Conservation (phyloP, 2,329 filamentous ascomycete genomes). For the Pseudocercospora fijiensis region DNA sequence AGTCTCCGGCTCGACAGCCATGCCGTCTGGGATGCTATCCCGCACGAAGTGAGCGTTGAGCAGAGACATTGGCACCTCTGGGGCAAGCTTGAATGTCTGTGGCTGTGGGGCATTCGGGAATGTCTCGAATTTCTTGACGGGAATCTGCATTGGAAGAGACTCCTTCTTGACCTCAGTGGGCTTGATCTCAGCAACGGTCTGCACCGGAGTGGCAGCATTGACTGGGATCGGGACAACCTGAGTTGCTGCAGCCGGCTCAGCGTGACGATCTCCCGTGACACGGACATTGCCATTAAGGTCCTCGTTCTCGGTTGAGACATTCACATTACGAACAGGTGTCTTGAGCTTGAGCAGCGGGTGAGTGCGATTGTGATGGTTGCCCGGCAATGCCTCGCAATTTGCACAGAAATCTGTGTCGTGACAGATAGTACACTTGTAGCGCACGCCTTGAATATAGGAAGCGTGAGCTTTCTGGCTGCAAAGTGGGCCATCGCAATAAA, state of each 20-base stretch:
- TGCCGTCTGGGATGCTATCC: constrained; percentile 78
- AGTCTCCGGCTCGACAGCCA: constrained; percentile 65
- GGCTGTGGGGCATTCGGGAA: constrained; percentile 22
- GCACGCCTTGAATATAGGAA: constrained; percentile 72
- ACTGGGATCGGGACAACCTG: constrained; percentile 27
- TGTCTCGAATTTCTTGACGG: constrained; percentile 30
- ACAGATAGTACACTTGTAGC: constrained; percentile 97
- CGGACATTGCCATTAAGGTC: constrained; percentile 67
- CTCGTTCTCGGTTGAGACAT: constrained; percentile 80
- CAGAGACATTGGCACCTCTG: constrained; percentile 32
- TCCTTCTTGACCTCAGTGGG: constrained; percentile 46
- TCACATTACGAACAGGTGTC: constrained; percentile 84
- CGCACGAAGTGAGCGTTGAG: constrained; percentile 70
- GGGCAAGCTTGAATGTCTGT: constrained; percentile 19
- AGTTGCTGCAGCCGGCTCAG: not conserved
- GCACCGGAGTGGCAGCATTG: constrained; percentile 61
- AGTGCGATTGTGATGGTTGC: constrained; percentile 86
- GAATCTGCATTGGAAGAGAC: constrained; percentile 27
- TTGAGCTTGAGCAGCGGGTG: constrained; percentile 97
- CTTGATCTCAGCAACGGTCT: constrained; percentile 71
- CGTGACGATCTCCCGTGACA: constrained; percentile 67
- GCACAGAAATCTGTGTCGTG: constrained; percentile 94
- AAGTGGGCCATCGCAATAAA: constrained; percentile 91
- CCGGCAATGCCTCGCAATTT: constrained; percentile 84
- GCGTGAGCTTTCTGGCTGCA: constrained; percentile 62